These are phyloP conservation scores for Beauveria brongniartii DNA, from an alignment of 2,329 filamentous ascomycete genomes.

Conservation along the genomic window DNA sequence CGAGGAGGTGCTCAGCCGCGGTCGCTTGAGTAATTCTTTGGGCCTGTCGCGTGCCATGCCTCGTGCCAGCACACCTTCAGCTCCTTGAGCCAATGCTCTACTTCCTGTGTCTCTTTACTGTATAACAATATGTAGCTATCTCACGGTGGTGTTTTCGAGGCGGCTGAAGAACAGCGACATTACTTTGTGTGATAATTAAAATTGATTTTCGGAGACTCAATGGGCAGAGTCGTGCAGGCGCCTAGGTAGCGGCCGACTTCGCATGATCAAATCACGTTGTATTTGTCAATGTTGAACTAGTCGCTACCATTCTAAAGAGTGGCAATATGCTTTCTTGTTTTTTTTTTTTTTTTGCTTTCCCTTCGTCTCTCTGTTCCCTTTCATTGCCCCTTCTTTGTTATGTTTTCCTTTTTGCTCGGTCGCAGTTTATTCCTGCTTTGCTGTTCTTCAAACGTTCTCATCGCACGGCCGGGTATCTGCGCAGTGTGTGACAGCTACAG, in stretches of 20 bases:
- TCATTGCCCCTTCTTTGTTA: no score
- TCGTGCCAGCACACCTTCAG: background rate
- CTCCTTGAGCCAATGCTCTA: background rate
- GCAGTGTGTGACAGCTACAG: no score
- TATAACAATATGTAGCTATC: background rate
- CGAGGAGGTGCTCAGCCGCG: constrained; percentile 46
- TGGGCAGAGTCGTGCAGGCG: background rate
- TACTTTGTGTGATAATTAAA: background rate
- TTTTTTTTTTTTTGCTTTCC: no score
- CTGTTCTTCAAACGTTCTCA: background rate
- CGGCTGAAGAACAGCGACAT: background rate
- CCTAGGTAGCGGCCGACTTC: no score
- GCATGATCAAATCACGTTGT: background rate
- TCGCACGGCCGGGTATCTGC: background rate
- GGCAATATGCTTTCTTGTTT: no score
- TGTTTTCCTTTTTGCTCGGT: background rate
- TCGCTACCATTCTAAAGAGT: no score
- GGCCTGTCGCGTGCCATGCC: constrained; percentile 16
- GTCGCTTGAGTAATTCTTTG: constrained; percentile 36
- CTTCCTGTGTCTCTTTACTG: background rate
- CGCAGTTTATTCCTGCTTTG: background rate
- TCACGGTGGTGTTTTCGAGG: background rate
- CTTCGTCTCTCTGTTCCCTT: no score
- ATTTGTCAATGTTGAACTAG: no score
- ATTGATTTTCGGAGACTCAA: background rate